Evolutionary conservation across 148 eudicot genomes (phyloP), one percentile per base, ranked within the genome.

Genomic region (Vaccinium darrowii): DNA sequence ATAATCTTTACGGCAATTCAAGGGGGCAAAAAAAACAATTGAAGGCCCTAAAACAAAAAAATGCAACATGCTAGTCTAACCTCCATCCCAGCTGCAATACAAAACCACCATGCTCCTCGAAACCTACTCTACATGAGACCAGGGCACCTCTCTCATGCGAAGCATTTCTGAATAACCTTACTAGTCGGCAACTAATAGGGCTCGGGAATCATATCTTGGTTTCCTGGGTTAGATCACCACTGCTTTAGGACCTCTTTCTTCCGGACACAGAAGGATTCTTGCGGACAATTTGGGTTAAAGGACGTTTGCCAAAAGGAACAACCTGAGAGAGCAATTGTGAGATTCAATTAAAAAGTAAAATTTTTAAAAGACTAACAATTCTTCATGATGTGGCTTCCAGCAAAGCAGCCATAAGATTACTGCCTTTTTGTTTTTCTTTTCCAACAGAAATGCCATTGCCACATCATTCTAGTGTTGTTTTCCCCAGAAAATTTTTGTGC

Each of bases 311-410:
- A 5, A 73, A 83, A 71, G 90, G 87, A 84, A 89, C 88, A 69
- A 89, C 87, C 92, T 92, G 78, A 53, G 87, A 54, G 7, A 88
- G 49, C 39, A 81, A 78, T 11, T 27, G 82, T 82, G 56, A 74
- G 81, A 62, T 30, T 75, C 21, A 1, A 1, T 33, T 33, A 33
- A 33, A 33, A 33, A 33, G 47, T 16, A 73, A 63, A 36, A 51
- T 76, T 52, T 43, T 65, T 60, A 62, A 62, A 23, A 14, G 65
- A 49, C 19, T 65, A 57, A 43, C 53, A 47, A 58, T 62, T 72
- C 27, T 18, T 8, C 36, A 25, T 10, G 73, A 67, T 25, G 33
- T 67, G 36, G 73, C 36, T 67, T 10, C 73, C 25, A 12, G 15
- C 27, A 67, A 11, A 67, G 33, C 33, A 67, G 33, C 36, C 33